Evolutionary conservation across 2,329 filamentous ascomycete species (phyloP), one percentile per base, ranked within the genome.

Genomic region (Volutella citrinella): DNA sequence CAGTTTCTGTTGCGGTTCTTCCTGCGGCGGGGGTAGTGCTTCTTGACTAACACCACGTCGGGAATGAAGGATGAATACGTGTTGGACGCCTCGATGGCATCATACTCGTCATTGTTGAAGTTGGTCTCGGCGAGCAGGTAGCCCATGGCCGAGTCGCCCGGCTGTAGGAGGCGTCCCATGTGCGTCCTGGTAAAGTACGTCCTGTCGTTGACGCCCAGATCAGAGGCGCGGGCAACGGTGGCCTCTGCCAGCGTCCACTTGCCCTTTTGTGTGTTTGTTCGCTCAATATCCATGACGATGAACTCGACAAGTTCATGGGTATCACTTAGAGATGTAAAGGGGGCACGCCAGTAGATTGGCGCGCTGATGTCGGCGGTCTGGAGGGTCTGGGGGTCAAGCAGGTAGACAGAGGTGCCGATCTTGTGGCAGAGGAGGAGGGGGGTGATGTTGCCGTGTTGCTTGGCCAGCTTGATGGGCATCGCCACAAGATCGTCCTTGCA

Each of bases 401-500:
- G 72, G 61, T 94, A 94, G 55, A 98, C 74, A 1, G 88, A 78
- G 4, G 90, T 97, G 43, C 93, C 91, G 35, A 98, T 82, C 48
- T 86, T 79, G 61, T 90, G 79, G 70, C 93, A 97, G 22, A 98
- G 71, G 2, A 84, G 79, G 22, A 98, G 70, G 4, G 93, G 93
- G 3, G 81, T 77, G 52, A 97, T 95, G 62, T 95, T 96, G 44
- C 93, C 90, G 32, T 85, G 71, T 36, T 83, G 80, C 61, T 89
- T 93, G 11, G 93, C 93, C 39, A 97, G 70, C 49, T 88, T 89
- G 44, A 95, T 81, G 1, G 93, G 93, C 21, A 98, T 69, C 3
- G 87, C 90, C n/a, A 98, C 87, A 18, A 98, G 71, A 57, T 98
- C 93, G 52, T 98, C 93, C 64, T 96, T 95, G 72, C 93, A 97